Evolutionary conservation across 225 moss, liverwort and hornwort species (phyloP).

Genomic region (Marchantia polymorpha): DNA sequence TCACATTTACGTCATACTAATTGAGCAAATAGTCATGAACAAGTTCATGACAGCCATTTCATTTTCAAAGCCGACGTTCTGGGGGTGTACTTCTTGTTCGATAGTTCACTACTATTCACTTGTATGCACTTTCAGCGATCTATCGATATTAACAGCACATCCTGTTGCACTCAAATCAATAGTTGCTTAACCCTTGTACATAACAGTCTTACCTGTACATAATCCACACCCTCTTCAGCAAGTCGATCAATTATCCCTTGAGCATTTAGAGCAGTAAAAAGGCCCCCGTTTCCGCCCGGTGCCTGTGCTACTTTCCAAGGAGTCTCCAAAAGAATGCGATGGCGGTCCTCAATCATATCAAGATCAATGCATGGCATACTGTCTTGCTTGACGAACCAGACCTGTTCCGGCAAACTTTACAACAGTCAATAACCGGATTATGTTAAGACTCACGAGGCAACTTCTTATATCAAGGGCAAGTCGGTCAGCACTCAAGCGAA

Average conservation of each 20-base stretch:
- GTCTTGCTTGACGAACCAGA: slow-evolving; percentile 93
- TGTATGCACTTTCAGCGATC: too few relatives aligned
- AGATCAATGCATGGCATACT: slow-evolving; percentile 81
- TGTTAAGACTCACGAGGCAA: too few relatives aligned
- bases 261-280: slow-evolving; percentile 61
- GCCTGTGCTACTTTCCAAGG: slow-evolving; percentile 88
- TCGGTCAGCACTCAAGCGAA: not conserved
- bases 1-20: too few relatives aligned
- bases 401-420: slow-evolving; percentile 37
- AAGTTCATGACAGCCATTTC: too few relatives aligned
- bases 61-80: too few relatives aligned
- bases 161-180: not conserved
- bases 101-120: too few relatives aligned
- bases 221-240: slow-evolving; percentile 62
- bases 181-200: not conserved
- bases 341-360: slow-evolving; percentile 39
- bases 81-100: too few relatives aligned
- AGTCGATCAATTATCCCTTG: slow-evolving; percentile 62
- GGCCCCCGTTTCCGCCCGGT: slow-evolving; percentile 82
- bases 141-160: not conserved
- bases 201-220: slow-evolving; percentile 58
- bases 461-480: not conserved
- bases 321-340: slow-evolving; percentile 82
- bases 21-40: too few relatives aligned
- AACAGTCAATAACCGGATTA: too few relatives aligned